phyloP scores from a whole-genome alignment of 352 stramenopile genomes.

The Pythium angustatum region DNA sequence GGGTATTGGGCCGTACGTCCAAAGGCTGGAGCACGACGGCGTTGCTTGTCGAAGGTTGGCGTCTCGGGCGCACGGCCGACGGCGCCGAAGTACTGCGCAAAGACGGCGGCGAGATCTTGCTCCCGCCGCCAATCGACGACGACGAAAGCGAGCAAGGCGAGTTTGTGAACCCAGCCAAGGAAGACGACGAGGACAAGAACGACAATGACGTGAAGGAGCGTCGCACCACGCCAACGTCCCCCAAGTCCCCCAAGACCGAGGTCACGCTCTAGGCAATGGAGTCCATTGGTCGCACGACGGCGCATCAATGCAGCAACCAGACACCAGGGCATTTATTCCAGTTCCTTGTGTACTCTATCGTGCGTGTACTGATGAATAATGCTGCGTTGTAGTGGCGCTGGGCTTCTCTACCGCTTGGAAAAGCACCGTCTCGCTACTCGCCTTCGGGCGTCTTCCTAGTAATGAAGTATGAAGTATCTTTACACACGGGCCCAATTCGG shows the following conservation, averaged over 20 bases:
- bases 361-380: too few species aligned
- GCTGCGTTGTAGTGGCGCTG: too few species aligned
- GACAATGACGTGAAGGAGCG: background rate
- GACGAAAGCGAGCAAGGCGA: conserved; percentile 5
- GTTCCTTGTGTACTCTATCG: background rate
- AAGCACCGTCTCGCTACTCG: conserved; percentile 4
- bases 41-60: conserved; percentile 48
- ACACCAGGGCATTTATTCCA: background rate
- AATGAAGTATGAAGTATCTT: too few species aligned
- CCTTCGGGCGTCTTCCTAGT: too few species aligned
- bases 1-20: conserved; percentile 44
- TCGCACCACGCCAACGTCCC: background rate
- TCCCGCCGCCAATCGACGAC: conserved; percentile 24
- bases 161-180: conserved; percentile 7
- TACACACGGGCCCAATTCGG: conserved; percentile 30
- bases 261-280: background rate
- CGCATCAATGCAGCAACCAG: background rate
- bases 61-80: conserved; percentile 31
- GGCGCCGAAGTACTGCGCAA: conserved; percentile 44
- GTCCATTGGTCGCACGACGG: background rate
- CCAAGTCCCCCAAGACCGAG: conserved; percentile 4
- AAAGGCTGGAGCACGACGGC: conserved; percentile 45
- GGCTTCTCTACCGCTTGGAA: conserved; percentile 20
- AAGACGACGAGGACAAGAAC: background rate
- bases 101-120: conserved; percentile 46